phyloP scores from a whole-genome alignment of 768 basidiomycete genomes.

The Tulasnella sp. region DNA sequence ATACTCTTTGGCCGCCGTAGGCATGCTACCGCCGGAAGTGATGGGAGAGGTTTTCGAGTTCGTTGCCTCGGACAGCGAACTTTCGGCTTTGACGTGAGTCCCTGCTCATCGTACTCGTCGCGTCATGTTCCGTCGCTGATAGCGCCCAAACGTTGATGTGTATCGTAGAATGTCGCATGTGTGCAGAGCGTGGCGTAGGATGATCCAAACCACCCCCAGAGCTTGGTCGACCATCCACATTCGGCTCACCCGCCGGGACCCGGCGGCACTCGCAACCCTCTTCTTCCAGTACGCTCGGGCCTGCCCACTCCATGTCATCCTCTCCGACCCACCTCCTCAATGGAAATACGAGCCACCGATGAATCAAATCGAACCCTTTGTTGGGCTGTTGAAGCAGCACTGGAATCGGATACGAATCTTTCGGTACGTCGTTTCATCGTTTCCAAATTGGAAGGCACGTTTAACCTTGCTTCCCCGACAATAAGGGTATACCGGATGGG shows the following conservation, averaged over 20 bases:
- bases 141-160: neutral
- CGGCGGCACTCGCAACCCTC: slow-evolving; percentile 13
- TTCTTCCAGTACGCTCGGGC: slow-evolving; percentile 26
- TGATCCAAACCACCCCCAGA: slow-evolving; percentile 28
- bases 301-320: slow-evolving; percentile 29
- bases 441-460: neutral
- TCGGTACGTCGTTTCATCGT: slow-evolving; percentile 12
- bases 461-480: no score
- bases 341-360: slow-evolving; percentile 22
- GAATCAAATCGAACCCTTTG: slow-evolving; percentile 10
- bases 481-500: slow-evolving; percentile 30
- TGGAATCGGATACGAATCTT: slow-evolving; percentile 30
- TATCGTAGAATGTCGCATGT: slow-evolving; percentile 29
- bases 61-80: slow-evolving; percentile 8
- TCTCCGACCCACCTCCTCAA: slow-evolving; percentile 20
- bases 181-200: slow-evolving; percentile 27
- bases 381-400: slow-evolving; percentile 19
- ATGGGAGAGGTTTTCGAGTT: slow-evolving; percentile 32
- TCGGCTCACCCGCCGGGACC: slow-evolving; percentile 23
- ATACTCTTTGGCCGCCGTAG: slow-evolving; percentile 17
- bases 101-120: neutral
- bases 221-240: slow-evolving; percentile 32
- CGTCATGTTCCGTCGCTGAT: neutral
- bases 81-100: slow-evolving; percentile 29
- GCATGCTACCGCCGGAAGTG: slow-evolving; percentile 25